Conservation (phyloP, 192 early-diverging fungal species). For the Rhizophagus prolifer region DNA sequence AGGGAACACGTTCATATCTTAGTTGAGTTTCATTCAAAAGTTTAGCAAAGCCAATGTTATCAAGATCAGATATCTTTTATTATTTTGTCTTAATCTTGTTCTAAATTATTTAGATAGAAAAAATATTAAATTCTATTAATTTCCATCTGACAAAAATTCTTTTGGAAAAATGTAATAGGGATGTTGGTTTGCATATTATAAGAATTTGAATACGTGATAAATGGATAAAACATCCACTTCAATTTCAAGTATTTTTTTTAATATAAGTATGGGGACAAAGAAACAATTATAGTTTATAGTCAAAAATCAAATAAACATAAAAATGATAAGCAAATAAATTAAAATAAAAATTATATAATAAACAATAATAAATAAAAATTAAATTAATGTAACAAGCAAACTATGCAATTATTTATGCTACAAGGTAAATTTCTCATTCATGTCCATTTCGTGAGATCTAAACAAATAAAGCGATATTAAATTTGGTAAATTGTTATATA, state of each 20-base stretch:
- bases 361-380: no score
- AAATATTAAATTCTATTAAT: conserved; percentile 36
- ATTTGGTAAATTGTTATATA: not conserved
- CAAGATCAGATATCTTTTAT: no score
- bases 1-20: no score
- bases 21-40: no score
- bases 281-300: no score
- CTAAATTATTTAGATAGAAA: not conserved
- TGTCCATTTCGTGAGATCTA: conserved; percentile 39
- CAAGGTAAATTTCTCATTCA: conserved; percentile 43
- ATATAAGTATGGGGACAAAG: no score
- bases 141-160: conserved; percentile 55
- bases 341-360: no score
- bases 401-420: conserved; percentile 1
- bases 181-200: conserved; percentile 44
- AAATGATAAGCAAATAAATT: no score
- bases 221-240: conserved; percentile 78
- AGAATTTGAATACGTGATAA: conserved; percentile 60
- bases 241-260: conserved; percentile 70
- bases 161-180: conserved; percentile 52
- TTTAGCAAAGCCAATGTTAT: no score
- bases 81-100: no score
- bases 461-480: not conserved
- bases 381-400: no score
- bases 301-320: no score